These are phyloP conservation scores for Aureobasidium sp. DNA, from an alignment of 2,329 filamentous ascomycete species.

Conservation along the genomic window DNA sequence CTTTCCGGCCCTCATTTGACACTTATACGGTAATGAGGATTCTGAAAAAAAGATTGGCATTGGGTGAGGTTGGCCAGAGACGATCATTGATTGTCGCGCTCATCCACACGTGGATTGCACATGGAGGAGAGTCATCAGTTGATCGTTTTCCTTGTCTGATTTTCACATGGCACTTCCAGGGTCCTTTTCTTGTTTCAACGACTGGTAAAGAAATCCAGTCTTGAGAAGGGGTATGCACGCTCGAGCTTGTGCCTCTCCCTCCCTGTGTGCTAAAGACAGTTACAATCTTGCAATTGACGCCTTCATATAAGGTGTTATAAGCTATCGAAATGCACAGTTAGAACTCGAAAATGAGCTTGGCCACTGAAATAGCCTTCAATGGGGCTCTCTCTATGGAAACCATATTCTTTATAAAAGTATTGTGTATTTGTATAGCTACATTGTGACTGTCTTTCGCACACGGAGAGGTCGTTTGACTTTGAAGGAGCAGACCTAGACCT, in stretches of 20 bases:
- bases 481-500: not conserved
- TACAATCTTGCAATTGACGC: no score
- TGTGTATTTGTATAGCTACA: no score
- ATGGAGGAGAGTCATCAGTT: conserved; percentile 5
- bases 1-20: not conserved
- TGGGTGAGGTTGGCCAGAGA: not conserved
- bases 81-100: not conserved
- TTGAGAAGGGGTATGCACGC: not conserved
- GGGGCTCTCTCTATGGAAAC: no score
- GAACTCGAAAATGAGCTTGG: no score
- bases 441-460: no score
- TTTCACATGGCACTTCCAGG: not conserved
- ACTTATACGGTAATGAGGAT: no score
- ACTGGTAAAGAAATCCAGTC: no score
- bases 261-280: no score
- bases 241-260: not conserved
- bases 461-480: not conserved
- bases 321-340: no score
- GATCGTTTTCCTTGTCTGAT: not conserved
- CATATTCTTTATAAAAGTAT: no score
- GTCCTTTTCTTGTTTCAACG: not conserved
- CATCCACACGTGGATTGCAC: not conserved
- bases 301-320: no score
- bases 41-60: not conserved
- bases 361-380: no score